Evolutionary conservation across 495 filamentous ascomycete species (phyloP), one percentile per base, ranked within the genome.

Genomic region (Aspergillus mulundensis): DNA sequence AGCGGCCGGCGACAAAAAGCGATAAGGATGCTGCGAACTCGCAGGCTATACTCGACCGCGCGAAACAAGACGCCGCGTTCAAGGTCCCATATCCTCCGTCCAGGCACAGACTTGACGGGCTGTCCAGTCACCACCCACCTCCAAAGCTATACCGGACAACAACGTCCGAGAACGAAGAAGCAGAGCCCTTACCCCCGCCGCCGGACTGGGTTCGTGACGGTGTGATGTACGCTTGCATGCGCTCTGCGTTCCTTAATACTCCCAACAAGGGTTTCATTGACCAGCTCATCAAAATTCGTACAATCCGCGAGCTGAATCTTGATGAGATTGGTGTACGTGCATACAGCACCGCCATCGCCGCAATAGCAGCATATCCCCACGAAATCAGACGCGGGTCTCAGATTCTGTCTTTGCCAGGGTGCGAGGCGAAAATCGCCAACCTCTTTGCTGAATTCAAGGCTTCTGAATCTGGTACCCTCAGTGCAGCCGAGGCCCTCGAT

Each of bases 311-410:
- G 7, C 74, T 97, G 8, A 83, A 77, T 0, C 81, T 81, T 3
- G 90, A 96, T 58, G 77, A 87, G 21, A 86, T 95, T 46, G 90
- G 90, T 12, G 83, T 91, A 0, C 81, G 89, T n/a, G 91, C 92
- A 0, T 97, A 97, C 66, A 90, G 87, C 50, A 90, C 86, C 5
- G 85, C 84, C 45, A 96, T 98, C 53, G 90, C 94, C 11, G 70
- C 87, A 0, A 61, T 98, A 1, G 83, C 87, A 14, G 89, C 94
- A 11, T 97, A 97, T 62, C 92, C 94, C 0, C 80, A 87, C 54
- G 66, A 65, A 23, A 59, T 90, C 41, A 72, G 66, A 15, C 70
- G 70, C 7, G 62, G 77, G 6, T 61, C 69, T 43, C 91, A 97
- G 62, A 76, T 97, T 16, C 62, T 81, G 6, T 66, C 77, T 10